These are phyloP conservation scores for Soucietia sequanensis DNA, from an alignment of 805 yeast species.

Conservation along the genomic window DNA sequence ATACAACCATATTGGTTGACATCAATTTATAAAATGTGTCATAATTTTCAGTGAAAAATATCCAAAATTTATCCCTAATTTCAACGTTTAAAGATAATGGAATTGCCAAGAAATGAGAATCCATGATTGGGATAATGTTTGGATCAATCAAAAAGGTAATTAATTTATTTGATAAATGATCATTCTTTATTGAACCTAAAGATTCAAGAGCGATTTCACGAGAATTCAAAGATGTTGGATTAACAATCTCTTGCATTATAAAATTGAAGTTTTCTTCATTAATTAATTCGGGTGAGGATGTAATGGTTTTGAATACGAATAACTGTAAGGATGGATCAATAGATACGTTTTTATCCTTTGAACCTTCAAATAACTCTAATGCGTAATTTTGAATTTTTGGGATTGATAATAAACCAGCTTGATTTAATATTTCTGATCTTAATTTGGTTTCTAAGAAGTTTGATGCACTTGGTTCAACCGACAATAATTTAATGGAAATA, in stretches of 20 bases:
- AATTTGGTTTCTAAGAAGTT: slow-evolving; percentile 32
- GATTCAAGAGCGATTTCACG: slow-evolving; percentile 58
- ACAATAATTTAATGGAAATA: slow-evolving; percentile 25
- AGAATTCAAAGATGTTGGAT: slow-evolving; percentile 56
- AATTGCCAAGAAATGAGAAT: slow-evolving; percentile 50
- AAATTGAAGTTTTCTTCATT: slow-evolving; percentile 32
- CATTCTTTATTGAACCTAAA: slow-evolving; percentile 45
- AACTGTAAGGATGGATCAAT: slow-evolving; percentile 46
- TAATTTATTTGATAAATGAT: slow-evolving; percentile 35
- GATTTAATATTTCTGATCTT: slow-evolving; percentile 37
- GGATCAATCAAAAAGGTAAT: slow-evolving; percentile 41
- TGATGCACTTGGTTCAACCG: slow-evolving; percentile 13
- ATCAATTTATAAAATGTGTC: slow-evolving; percentile 40
- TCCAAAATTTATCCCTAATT: slow-evolving; percentile 47
- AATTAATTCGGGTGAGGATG: slow-evolving; percentile 32
- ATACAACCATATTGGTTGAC: slow-evolving; percentile 50
- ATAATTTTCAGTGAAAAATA: slow-evolving; percentile 49
- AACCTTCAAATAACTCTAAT: slow-evolving; percentile 22
- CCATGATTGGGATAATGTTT: slow-evolving; percentile 55
- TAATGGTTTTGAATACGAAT: slow-evolving; percentile 44
- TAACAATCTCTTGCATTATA: slow-evolving; percentile 45
- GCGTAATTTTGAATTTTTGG: slow-evolving; percentile 38
- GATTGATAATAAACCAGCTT: slow-evolving; percentile 39
- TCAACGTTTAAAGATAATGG: slow-evolving; percentile 46
- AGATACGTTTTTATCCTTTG: slow-evolving; percentile 16